A percentile compares a stretch with the other conserved stretches of the same genome.
Evolutionary conservation across 805 yeast species (phyloP).

Genomic region (Saturnispora gosingensis): DNA sequence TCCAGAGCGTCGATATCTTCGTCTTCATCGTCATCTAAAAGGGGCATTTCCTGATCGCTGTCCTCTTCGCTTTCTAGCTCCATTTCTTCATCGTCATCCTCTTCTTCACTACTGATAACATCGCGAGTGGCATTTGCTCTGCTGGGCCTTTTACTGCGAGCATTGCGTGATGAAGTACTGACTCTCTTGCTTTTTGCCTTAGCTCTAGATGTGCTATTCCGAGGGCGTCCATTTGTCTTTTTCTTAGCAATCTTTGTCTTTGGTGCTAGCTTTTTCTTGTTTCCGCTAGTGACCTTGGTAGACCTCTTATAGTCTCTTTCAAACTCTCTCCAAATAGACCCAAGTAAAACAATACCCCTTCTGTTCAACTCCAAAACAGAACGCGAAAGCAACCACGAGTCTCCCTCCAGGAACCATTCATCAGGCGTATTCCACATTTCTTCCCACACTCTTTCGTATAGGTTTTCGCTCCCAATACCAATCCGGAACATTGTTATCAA

Average conservation of each 20-base stretch:
- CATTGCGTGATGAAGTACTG: neutral
- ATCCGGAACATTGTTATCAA: conserved; percentile 68
- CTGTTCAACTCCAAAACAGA: conserved; percentile 70
- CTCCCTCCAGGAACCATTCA: conserved; percentile 24
- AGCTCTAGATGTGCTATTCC: neutral
- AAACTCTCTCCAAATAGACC: conserved; percentile 64
- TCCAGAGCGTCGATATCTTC: neutral
- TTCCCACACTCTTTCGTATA: conserved; percentile 71
- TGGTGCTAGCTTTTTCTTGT: neutral
- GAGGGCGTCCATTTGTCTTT: neutral
- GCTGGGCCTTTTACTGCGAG: neutral
- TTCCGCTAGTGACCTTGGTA: neutral
- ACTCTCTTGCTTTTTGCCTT: neutral
- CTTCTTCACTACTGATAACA: conserved; percentile 3
- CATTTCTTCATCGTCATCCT: conserved; percentile 5
- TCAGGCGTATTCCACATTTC: conserved; percentile 33
- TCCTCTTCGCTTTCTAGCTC: neutral
- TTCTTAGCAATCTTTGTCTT: neutral
- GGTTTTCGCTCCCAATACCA: conserved; percentile 72
- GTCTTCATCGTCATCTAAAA: conserved; percentile 6
- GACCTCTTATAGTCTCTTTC: conserved; percentile 25
- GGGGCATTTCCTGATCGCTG: conserved; percentile 1
- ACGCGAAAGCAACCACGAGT: conserved; percentile 78
- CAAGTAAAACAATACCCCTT: conserved; percentile 70
- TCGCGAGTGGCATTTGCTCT: neutral